Percentiles rank a stretch among this genome's conserved stretches.
These are phyloP conservation scores for Kurtzmaniella quercitrusa DNA, from an alignment of 1,139 yeast species.

Conservation along the genomic window DNA sequence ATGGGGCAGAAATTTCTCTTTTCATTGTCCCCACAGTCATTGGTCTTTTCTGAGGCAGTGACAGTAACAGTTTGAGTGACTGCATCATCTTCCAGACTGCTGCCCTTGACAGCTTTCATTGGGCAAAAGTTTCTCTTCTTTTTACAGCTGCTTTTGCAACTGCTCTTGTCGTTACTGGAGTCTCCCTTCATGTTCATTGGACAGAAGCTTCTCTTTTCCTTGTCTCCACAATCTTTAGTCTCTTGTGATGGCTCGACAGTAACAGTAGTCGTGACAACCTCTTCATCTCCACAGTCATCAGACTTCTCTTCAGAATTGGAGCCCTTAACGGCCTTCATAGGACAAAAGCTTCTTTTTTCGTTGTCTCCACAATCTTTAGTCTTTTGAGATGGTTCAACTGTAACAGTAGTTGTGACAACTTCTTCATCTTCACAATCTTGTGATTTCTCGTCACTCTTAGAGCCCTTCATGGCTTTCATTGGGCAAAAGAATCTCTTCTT, in stretches of 20 bases:
- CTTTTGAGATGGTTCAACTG: not conserved
- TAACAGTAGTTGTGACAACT: not conserved
- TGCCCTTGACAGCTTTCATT: not conserved
- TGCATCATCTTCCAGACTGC: not conserved
- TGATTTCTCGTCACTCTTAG: too few species aligned
- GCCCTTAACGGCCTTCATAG: slow-evolving; percentile 1
- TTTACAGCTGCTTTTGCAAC: not conserved
- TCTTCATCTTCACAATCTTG: not conserved
- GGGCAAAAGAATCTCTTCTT: slow-evolving; percentile 4
- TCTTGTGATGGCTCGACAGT: too few species aligned
- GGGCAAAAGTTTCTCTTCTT: slow-evolving; percentile 4
- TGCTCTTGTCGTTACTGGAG: not conserved
- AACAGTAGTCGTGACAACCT: not conserved
- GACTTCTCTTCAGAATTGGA: not conserved
- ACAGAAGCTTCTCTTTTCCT: slow-evolving; percentile 3
- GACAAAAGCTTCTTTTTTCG: slow-evolving; percentile 1
- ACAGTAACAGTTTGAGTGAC: not conserved
- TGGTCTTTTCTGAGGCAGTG: not conserved
- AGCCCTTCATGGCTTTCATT: not conserved
- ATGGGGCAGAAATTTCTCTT: slow-evolving; percentile 3
- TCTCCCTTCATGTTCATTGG: not conserved
- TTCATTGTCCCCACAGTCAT: slow-evolving; percentile 5
- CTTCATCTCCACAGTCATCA: not conserved
- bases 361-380: slow-evolving; percentile 5
- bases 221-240: not conserved